Percentiles rank a stretch among this genome's conserved stretches.
Evolutionary conservation across 1,284 basidiomycete species (phyloP).

Genomic region (Thecaphora frezii): DNA sequence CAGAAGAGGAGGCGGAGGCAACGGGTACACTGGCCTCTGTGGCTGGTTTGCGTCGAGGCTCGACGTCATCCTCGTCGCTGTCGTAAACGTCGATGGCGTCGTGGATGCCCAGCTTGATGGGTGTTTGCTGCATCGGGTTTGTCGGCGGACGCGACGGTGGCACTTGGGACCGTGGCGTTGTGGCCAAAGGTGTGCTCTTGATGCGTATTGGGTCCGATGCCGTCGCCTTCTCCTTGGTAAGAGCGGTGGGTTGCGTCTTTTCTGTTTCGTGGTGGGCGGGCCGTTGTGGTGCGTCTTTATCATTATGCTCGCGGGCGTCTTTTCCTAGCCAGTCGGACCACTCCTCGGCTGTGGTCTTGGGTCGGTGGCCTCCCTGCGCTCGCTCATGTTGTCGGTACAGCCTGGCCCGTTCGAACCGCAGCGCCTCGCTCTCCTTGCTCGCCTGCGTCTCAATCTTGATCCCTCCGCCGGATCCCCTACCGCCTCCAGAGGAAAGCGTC

Average conservation of each 20-base stretch:
- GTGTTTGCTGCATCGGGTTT: neutral
- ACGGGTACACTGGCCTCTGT: no score
- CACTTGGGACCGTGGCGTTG: neutral
- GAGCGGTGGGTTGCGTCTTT: no score
- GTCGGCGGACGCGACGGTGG: neutral
- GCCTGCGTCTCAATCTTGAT: constrained; percentile 15
- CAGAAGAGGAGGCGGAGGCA: neutral
- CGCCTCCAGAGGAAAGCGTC: no score
- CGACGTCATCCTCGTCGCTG: constrained; percentile 24
- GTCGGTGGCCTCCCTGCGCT: constrained; percentile 5
- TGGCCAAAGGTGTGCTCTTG: no score
- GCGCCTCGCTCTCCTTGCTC: constrained; percentile 17
- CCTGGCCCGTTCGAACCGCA: constrained; percentile 21
- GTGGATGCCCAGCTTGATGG: neutral
- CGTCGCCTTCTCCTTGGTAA: no score
- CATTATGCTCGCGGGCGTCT: no score
- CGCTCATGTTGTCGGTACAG: constrained; percentile 28
- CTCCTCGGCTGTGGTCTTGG: constrained; percentile 18
- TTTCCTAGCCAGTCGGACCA: constrained; percentile 22
- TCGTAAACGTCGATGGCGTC: constrained; percentile 19
- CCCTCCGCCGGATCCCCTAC: no score
- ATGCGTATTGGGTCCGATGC: no score
- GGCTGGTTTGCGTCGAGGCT: no score
- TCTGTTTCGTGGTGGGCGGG: no score
- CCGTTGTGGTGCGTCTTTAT: no score